These are phyloP conservation scores for Cardamine chenopodiifolia DNA, from an alignment of 345 rosid genomes.

Conservation along the genomic window DNA sequence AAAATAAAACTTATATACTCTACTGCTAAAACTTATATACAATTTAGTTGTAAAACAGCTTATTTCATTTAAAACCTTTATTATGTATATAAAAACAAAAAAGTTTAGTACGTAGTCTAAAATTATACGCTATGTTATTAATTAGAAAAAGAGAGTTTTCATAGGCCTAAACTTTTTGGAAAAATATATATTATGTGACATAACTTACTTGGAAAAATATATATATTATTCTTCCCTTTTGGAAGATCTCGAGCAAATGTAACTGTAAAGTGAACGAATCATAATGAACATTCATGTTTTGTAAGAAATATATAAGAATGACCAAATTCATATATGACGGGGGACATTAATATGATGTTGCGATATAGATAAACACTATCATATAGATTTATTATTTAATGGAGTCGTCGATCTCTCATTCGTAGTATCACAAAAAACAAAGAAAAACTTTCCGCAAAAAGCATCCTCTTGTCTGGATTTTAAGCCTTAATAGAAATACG, in stretches of 20 bases:
- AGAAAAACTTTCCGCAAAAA: conserved; percentile 30
- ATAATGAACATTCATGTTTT: conserved; percentile 8
- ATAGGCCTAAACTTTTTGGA: background rate
- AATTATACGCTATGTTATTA: no score
- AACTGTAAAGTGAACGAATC: conserved; percentile 17
- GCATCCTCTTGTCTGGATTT: conserved; percentile 41
- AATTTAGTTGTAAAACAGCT: no score
- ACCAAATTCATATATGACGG: conserved; percentile 35
- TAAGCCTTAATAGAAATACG: conserved; percentile 23
- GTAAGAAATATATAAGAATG: conserved; percentile 15
- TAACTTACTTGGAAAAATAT: conserved; percentile 63
- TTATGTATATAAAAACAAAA: no score
- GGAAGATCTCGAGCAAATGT: conserved; percentile 20
- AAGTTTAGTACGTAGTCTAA: no score
- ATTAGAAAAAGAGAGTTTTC: no score
- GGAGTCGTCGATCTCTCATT: conserved; percentile 3
- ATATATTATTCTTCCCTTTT: conserved; percentile 3
- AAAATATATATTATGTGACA: background rate
- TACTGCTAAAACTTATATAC: no score
- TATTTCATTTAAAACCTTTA: no score
- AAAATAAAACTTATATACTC: no score
- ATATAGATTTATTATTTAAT: background rate
- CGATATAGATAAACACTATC: conserved; percentile 3
- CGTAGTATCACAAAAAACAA: conserved; percentile 33
- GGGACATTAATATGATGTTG: conserved; percentile 24